These are phyloP conservation scores for Mycena belliarum DNA, from an alignment of 768 basidiomycete genomes.

Conservation along the genomic window DNA sequence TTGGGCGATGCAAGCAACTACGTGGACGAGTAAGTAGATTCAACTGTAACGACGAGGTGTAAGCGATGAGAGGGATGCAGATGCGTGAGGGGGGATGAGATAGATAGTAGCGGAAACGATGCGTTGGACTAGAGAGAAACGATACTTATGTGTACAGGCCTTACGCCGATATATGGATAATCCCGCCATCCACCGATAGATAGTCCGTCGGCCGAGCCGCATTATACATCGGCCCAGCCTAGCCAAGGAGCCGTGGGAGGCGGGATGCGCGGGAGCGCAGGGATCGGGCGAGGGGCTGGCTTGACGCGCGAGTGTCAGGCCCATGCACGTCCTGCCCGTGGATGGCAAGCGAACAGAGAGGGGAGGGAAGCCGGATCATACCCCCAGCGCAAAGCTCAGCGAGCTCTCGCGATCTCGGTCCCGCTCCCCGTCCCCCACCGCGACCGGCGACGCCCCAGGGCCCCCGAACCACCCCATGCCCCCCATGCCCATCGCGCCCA, in stretches of 20 bases:
- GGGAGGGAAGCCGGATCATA: neutral
- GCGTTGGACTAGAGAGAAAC: neutral
- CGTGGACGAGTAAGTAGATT: constrained; percentile 2
- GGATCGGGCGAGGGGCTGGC: constrained; percentile 12
- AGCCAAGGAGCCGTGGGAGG: no score
- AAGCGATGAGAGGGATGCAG: constrained; percentile 6
- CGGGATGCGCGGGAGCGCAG: no score
- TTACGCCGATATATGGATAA: constrained; percentile 6
- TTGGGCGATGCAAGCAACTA: constrained; percentile 14
- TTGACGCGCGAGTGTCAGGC: neutral
- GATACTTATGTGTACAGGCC: constrained; percentile 13
- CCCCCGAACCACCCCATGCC: constrained; percentile 17
- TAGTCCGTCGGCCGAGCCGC: constrained; percentile 3
- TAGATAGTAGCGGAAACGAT: neutral
- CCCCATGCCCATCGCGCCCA: constrained; percentile 17
- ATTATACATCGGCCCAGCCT: constrained; percentile 9
- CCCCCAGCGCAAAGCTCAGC: constrained; percentile 21
- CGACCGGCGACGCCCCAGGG: neutral
- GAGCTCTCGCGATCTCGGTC: constrained; percentile 21
- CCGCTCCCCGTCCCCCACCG: constrained; percentile 7
- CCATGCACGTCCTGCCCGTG: neutral
- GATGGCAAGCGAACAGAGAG: neutral
- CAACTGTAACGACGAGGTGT: constrained; percentile 4
- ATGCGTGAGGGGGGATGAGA: neutral
- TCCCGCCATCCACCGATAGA: neutral